Conservation (phyloP, 768 basidiomycete genomes). For the Calvatia gigantea region DNA sequence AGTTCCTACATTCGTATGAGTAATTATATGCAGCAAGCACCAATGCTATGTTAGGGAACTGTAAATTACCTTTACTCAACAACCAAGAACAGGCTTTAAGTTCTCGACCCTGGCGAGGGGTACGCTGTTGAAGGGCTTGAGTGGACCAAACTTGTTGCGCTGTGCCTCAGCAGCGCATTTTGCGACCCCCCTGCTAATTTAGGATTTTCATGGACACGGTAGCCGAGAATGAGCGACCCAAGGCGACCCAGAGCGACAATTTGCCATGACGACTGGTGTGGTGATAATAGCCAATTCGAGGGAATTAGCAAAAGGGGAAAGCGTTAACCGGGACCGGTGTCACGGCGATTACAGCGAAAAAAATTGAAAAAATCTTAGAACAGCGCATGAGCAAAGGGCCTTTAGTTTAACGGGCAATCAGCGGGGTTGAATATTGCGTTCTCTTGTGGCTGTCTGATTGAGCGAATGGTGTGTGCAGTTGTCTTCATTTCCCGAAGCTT, state of each 20-base stretch:
- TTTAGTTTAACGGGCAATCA: no score
- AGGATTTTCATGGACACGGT: neutral
- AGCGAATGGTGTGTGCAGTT: no score
- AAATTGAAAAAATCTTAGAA: no score
- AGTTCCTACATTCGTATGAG: no score
- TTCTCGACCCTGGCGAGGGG: neutral
- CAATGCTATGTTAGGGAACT: no score
- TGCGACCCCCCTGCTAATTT: neutral
- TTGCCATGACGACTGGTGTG: neutral
- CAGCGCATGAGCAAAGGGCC: no score
- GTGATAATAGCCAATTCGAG: neutral
- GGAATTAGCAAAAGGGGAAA: neutral
- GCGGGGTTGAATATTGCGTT: no score
- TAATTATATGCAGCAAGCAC: no score
- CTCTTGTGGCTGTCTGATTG: no score
- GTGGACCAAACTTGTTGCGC: neutral
- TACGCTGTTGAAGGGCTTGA: neutral
- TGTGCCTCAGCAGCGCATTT: neutral
- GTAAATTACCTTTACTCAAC: neutral
- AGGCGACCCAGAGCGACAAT: neutral
- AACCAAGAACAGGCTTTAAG: neutral
- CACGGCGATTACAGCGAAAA: no score
- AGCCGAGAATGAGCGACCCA: neutral
- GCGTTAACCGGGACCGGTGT: no score
- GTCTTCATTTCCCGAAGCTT: no score